phyloP scores from a whole-genome alignment of 2,329 filamentous ascomycete genomes.

The Neofusicoccum ribis region DNA sequence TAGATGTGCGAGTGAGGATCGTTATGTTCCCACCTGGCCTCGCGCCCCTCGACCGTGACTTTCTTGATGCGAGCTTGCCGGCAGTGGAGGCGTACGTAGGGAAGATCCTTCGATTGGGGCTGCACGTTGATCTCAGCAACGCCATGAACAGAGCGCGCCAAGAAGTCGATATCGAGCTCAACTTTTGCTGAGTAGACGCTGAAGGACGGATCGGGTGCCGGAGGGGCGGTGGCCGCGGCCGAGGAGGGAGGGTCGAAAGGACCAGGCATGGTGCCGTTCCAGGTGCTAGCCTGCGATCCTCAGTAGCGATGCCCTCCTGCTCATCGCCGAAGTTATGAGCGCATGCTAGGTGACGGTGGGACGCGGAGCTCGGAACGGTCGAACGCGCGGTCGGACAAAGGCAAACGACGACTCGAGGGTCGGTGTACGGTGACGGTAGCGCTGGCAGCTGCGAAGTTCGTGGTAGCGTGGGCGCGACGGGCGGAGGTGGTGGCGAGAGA shows the following conservation, averaged over 20 bases:
- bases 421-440: neutral
- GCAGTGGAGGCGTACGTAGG: slow-evolving; percentile 60
- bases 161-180: slow-evolving; percentile 85
- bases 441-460: neutral
- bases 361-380: slow-evolving; percentile 13
- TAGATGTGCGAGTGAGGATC: slow-evolving; percentile 70
- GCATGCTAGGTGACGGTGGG: slow-evolving; percentile 16
- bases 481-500: neutral
- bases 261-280: slow-evolving; percentile 22
- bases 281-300: slow-evolving; percentile 19
- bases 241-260: slow-evolving; percentile 32
- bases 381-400: slow-evolving; percentile 11
- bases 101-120: slow-evolving; percentile 58
- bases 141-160: slow-evolving; percentile 70
- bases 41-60: slow-evolving; percentile 47
- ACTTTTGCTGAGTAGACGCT: slow-evolving; percentile 81
- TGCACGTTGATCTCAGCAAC: slow-evolving; percentile 80
- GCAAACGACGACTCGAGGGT: neutral
- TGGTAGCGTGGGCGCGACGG: neutral
- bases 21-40: slow-evolving; percentile 43
- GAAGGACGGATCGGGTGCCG: slow-evolving; percentile 36
- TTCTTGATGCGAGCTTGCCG: slow-evolving; percentile 61
- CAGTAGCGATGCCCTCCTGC: slow-evolving; percentile 8
- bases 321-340: slow-evolving; percentile 19
- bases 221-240: slow-evolving; percentile 23